These are phyloP conservation scores for Ceratocystis harringtonii DNA, from an alignment of 2,329 filamentous ascomycete genomes.

Conservation along the genomic window DNA sequence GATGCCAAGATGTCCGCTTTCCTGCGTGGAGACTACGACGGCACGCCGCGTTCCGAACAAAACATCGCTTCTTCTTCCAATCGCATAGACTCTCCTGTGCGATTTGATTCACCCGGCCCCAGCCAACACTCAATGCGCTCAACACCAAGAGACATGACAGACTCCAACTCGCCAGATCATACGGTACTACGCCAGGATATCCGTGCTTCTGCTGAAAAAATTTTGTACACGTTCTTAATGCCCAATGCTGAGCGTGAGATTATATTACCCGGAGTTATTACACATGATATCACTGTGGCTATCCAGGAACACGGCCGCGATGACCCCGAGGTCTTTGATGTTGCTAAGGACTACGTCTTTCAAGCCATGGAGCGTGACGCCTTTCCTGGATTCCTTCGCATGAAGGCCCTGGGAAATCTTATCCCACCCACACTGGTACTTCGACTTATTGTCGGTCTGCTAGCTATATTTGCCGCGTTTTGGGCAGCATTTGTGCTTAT, in stretches of 20 bases:
- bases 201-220: slow-evolving; percentile 87
- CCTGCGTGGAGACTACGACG: slow-evolving; percentile 48
- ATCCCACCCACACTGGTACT: slow-evolving; percentile 82
- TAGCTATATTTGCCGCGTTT: slow-evolving; percentile 79
- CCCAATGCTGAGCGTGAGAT: slow-evolving; percentile 96
- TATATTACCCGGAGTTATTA: slow-evolving; percentile 74
- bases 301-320: slow-evolving; percentile 88
- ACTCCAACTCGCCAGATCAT: slow-evolving; percentile 70
- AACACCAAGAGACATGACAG: slow-evolving; percentile 46
- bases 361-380: slow-evolving; percentile 99
- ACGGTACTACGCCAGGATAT: slow-evolving; percentile 82
- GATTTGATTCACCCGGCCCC: slow-evolving; percentile 40
- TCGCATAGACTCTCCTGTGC: slow-evolving; percentile 19
- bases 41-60: slow-evolving; percentile 5
- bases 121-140: slow-evolving; percentile 36
- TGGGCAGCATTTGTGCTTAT: slow-evolving; percentile 92
- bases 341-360: slow-evolving; percentile 97
- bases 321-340: slow-evolving; percentile 92
- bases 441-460: slow-evolving; percentile 68
- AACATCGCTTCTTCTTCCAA: slow-evolving; percentile 1
- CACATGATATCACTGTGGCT: slow-evolving; percentile 66
- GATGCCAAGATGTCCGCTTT: slow-evolving; percentile 88
- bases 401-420: slow-evolving; percentile 89
- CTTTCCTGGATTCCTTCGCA: slow-evolving; percentile 90
- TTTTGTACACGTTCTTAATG: slow-evolving; percentile 92